phyloP scores from a whole-genome alignment of 768 basidiomycete species.

The Russula sp. region DNA sequence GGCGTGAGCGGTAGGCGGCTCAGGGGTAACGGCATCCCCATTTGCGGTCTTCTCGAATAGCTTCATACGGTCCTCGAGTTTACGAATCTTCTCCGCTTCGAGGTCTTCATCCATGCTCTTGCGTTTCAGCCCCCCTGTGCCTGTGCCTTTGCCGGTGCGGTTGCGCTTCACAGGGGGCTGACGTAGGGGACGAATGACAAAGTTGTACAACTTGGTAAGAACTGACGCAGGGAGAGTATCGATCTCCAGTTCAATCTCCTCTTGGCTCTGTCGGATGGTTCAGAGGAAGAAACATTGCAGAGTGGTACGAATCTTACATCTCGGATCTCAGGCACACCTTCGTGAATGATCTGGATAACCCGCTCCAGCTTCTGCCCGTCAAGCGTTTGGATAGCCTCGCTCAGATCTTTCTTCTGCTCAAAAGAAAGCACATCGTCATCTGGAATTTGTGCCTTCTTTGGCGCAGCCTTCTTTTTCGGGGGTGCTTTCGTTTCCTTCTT shows the following conservation, averaged over 20 bases:
- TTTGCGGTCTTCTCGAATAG: constrained; percentile 57
- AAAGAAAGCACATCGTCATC: constrained; percentile 85
- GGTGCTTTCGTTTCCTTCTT: constrained; percentile 42
- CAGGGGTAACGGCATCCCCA: constrained; percentile 34
- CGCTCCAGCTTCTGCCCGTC: constrained; percentile 80
- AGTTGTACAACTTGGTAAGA: constrained; percentile 91
- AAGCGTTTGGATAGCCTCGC: constrained; percentile 84
- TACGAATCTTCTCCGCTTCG: constrained; percentile 91
- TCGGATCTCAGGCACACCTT: constrained; percentile 88
- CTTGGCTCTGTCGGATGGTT: constrained; percentile 62
- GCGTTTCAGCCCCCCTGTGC: constrained; percentile 85
- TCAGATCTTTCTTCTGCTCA: constrained; percentile 97
- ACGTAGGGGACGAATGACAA: constrained; percentile 76
- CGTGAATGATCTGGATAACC: constrained; percentile 93
- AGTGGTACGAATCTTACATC: constrained; percentile 57
- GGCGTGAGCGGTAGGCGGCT: constrained; percentile 33
- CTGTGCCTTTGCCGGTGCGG: constrained; percentile 71
- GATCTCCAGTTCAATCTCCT: constrained; percentile 99
- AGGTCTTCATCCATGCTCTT: constrained; percentile 97
- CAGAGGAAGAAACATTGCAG: constrained; percentile 18
- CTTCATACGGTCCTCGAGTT: constrained; percentile 82
- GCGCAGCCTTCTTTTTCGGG: constrained; percentile 47
- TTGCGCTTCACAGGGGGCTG: constrained; percentile 51
- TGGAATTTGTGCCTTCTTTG: constrained; percentile 54
- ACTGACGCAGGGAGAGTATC: constrained; percentile 83